Evolutionary conservation across 2,329 filamentous ascomycete genomes (phyloP).

Genomic region (Talaromyces sp.): DNA sequence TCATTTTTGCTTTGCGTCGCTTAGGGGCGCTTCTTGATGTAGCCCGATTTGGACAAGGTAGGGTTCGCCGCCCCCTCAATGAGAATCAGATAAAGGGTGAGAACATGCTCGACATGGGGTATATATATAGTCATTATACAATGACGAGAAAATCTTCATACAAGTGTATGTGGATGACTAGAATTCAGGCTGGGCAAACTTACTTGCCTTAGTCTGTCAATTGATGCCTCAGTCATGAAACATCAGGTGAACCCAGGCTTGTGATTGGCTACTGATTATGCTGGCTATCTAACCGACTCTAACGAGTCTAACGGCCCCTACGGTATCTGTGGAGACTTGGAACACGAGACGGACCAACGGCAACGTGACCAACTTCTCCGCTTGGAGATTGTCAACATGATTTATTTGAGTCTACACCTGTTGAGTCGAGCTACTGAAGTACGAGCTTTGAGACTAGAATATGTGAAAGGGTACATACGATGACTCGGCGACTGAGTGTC

Average conservation of each 20-base stretch:
- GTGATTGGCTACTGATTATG: background rate
- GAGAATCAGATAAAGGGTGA: background rate
- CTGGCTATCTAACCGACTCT: too few species aligned
- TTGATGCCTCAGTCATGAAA: background rate
- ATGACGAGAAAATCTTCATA: background rate
- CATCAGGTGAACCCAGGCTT: background rate
- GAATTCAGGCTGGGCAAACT: background rate
- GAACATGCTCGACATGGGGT: background rate
- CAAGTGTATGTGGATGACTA: background rate
- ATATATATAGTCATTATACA: too few species aligned
- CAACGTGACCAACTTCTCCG: background rate
- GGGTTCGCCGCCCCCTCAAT: background rate
- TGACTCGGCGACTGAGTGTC: background rate
- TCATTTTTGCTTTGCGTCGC: background rate
- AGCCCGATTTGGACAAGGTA: background rate
- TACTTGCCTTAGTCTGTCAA: background rate
- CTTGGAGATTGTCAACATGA: background rate
- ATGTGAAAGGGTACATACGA: background rate
- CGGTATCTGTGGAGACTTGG: background rate
- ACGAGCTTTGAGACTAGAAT: too few species aligned
- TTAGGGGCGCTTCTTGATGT: background rate
- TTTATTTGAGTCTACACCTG: too few species aligned
- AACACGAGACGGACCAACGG: background rate
- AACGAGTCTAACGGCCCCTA: too few species aligned
- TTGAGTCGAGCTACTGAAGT: too few species aligned